phyloP scores from a whole-genome alignment of 306 rosid species.

The Lagenaria siceraria region DNA sequence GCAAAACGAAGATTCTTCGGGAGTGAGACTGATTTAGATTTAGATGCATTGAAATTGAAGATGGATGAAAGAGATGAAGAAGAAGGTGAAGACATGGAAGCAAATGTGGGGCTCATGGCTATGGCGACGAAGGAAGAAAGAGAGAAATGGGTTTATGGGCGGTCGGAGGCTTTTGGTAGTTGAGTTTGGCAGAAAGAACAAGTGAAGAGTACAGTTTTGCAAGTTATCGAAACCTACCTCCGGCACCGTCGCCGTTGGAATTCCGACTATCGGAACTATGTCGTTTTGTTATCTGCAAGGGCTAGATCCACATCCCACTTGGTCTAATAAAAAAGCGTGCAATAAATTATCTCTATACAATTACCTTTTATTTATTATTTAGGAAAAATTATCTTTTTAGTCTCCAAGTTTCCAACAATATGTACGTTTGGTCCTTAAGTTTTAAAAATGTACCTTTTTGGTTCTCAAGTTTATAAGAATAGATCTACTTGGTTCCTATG shows the following conservation, averaged over 20 bases:
- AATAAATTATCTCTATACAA: no score
- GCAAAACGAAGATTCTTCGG: conserved; percentile 10
- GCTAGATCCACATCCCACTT: no score
- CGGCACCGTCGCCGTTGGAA: not conserved
- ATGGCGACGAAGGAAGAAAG: not conserved
- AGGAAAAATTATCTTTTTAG: no score
- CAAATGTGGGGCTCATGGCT: conserved; percentile 40
- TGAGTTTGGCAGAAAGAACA: not conserved
- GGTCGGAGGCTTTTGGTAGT: not conserved
- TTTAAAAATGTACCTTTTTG: no score
- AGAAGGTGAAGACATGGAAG: conserved; percentile 18
- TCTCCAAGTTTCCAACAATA: no score
- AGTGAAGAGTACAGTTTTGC: not conserved
- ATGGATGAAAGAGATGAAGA: conserved; percentile 18
- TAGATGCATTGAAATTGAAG: conserved; percentile 14
- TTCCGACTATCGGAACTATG: not conserved
- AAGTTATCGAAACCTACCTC: not conserved
- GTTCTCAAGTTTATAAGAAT: no score
- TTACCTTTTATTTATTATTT: no score
- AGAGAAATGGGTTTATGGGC: not conserved
- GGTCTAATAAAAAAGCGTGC: no score
- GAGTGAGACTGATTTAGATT: conserved; percentile 9
- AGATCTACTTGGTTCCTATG: no score
- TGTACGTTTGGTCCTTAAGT: no score
- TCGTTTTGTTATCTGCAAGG: not conserved